Conservation (phyloP, 495 filamentous ascomycete genomes). For the Penicillium nucicola region DNA sequence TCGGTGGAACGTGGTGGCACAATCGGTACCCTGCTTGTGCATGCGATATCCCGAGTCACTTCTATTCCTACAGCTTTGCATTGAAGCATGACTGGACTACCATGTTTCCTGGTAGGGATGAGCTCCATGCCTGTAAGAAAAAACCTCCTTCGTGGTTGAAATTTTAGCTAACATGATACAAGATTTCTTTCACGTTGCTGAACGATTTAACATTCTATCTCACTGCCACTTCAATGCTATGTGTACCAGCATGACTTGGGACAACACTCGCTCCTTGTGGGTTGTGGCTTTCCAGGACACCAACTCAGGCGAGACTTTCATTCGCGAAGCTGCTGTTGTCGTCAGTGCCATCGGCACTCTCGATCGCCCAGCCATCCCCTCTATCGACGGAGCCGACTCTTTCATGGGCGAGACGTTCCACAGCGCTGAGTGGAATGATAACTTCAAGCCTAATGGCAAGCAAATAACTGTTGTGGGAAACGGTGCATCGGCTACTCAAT, state of each 20-base stretch:
- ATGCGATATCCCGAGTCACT: constrained; percentile 55
- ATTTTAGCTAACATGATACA: neutral
- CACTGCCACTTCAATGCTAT: constrained; percentile 9
- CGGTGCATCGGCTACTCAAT: constrained; percentile 43
- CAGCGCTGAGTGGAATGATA: constrained; percentile 48
- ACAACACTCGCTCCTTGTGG: constrained; percentile 3
- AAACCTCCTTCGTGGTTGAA: neutral
- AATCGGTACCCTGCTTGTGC: constrained; percentile 55
- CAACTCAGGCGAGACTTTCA: constrained; percentile 3
- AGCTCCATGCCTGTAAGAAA: constrained; percentile 8
- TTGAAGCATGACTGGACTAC: constrained; percentile 14
- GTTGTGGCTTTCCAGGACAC: constrained; percentile 6
- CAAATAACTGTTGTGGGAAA: constrained; percentile 54
- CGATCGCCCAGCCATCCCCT: constrained; percentile 41
- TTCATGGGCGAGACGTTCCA: constrained; percentile 52
- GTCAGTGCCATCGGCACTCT: constrained; percentile 46
- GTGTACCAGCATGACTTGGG: constrained; percentile 4
- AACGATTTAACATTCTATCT: constrained; percentile 5
- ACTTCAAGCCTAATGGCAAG: constrained; percentile 41
- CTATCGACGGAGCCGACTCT: constrained; percentile 40
- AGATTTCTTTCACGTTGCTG: constrained; percentile 7
- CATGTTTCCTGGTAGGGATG: constrained; percentile 8
- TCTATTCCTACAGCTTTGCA: constrained; percentile 32
- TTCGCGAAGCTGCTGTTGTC: constrained; percentile 28
- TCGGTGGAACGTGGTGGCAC: constrained; percentile 59